These are phyloP conservation scores for Potentilla sterilis DNA, from an alignment of 306 rosid genomes.

Conservation along the genomic window DNA sequence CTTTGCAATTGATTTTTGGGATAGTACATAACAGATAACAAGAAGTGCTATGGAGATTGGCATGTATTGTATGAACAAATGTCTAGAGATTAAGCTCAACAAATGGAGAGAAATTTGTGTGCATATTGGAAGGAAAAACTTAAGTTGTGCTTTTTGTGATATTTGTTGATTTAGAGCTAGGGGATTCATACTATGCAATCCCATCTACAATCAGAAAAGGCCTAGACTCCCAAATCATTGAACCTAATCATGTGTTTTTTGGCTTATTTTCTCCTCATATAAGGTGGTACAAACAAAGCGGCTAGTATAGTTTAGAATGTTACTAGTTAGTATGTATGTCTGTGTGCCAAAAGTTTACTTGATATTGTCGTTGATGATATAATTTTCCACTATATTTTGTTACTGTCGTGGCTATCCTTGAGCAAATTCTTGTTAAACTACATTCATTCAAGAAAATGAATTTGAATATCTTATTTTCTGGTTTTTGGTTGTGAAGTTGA, in stretches of 20 bases:
- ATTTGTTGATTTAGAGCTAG: neutral
- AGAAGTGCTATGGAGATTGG: neutral
- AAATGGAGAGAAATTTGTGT: neutral
- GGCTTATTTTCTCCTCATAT: neutral
- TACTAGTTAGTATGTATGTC: neutral
- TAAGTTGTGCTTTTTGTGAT: neutral
- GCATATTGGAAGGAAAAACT: neutral
- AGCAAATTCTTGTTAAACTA: neutral
- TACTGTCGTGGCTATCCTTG: neutral
- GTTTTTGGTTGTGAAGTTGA: neutral
- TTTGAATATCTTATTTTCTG: neutral
- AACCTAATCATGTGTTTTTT: neutral
- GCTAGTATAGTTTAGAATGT: no score
- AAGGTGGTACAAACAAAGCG: neutral
- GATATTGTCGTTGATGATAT: neutral
- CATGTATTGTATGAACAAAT: neutral
- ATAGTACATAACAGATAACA: neutral
- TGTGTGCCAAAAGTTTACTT: neutral
- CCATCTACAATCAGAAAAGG: neutral
- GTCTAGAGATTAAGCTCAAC: neutral
- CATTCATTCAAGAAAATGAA: neutral
- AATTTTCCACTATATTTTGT: constrained; percentile 5
- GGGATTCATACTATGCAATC: neutral
- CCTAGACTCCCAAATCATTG: neutral
- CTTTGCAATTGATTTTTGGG: no score